A percentile compares a stretch with the other conserved stretches of the same genome.
Conservation (phyloP, 2,329 filamentous ascomycete species). For the Diaporthe australafricana region DNA sequence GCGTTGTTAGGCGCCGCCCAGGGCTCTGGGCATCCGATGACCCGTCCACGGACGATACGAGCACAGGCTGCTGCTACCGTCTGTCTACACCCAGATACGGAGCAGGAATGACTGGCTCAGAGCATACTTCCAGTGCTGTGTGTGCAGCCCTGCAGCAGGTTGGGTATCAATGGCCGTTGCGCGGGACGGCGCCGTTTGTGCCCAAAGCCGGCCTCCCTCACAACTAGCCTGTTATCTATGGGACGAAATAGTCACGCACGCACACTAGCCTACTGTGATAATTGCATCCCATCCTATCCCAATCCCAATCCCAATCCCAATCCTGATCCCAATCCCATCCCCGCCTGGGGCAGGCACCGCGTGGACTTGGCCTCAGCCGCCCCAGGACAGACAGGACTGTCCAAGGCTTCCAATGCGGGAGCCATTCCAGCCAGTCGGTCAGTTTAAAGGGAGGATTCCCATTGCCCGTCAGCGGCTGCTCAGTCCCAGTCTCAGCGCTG, state of each 20-base stretch:
- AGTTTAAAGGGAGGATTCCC: neutral
- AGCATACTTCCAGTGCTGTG: constrained; percentile 22
- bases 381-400: neutral
- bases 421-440: neutral
- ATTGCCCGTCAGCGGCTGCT: neutral
- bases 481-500: neutral
- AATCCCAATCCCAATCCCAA: neutral
- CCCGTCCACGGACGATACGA: neutral
- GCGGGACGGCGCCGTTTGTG: constrained; percentile 42
- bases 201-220: constrained; percentile 41
- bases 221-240: constrained; percentile 1
- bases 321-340: neutral
- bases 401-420: neutral
- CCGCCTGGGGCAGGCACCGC: neutral
- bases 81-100: neutral
- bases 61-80: neutral
- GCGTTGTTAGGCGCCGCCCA: neutral
- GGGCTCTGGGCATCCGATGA: constrained; percentile 14
- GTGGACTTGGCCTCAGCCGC: neutral
- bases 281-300: neutral
- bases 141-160: constrained; percentile 43
- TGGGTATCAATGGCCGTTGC: constrained; percentile 47
- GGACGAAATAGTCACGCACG: neutral
- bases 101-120: constrained; percentile 42
- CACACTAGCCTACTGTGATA: neutral